A percentile compares a stretch with the other conserved stretches of the same genome.
Conservation (phyloP, 768 basidiomycete genomes). For the Suillus discolor region DNA sequence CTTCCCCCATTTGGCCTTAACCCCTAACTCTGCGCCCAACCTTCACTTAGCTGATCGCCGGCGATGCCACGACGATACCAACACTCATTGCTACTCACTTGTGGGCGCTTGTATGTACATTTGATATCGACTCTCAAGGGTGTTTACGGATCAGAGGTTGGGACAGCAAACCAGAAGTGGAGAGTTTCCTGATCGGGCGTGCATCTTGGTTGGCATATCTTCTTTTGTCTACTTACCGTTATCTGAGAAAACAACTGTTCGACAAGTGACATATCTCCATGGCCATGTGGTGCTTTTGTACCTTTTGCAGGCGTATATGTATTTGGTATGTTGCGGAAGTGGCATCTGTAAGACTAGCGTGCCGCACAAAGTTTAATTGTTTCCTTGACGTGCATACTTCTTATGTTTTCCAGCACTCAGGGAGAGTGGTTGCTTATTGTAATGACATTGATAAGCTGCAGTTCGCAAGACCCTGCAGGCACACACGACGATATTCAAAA, state of each 20-base stretch:
- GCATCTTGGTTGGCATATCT: background rate
- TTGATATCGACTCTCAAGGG: background rate
- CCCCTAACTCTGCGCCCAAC: background rate
- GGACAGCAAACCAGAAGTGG: background rate
- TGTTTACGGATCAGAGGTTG: background rate
- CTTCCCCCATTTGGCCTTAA: background rate
- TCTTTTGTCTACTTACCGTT: background rate
- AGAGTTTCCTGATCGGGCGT: background rate
- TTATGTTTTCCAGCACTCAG: background rate
- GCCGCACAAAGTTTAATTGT: background rate
- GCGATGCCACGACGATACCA: background rate
- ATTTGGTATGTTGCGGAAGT: background rate
- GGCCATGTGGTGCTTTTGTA: background rate
- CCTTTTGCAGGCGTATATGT: background rate
- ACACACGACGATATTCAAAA: background rate
- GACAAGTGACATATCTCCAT: conserved; percentile 5
- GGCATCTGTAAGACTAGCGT: background rate
- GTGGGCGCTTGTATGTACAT: background rate
- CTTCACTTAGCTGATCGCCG: background rate
- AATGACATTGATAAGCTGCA: background rate
- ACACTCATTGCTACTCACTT: background rate
- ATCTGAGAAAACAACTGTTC: background rate
- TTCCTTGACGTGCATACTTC: background rate
- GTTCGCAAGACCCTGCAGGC: background rate
- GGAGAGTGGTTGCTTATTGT: background rate